A percentile compares a stretch with the other conserved stretches of the same genome.
phyloP scores from a whole-genome alignment of 345 rosid species.

The Eucalyptus grandis region DNA sequence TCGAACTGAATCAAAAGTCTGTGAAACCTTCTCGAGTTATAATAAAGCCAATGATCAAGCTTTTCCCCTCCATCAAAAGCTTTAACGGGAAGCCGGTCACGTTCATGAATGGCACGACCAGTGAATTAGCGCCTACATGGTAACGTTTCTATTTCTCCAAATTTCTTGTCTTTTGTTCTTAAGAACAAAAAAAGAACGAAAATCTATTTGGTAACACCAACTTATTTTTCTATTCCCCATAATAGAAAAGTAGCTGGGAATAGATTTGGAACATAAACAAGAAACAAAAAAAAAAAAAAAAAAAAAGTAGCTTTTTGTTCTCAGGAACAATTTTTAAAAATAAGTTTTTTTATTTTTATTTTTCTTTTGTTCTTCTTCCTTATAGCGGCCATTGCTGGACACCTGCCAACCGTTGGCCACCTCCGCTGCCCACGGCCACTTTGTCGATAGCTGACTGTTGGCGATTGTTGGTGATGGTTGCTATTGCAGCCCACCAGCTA shows the following conservation, averaged over 20 bases:
- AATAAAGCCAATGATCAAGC: neutral
- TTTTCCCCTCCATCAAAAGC: conserved; percentile 11
- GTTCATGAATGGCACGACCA: conserved; percentile 9
- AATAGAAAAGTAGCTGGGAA: no score
- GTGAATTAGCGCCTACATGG: no score
- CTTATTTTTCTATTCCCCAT: no score
- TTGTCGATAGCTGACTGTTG: accelerated
- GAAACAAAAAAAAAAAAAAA: accelerated
- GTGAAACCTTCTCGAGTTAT: neutral
- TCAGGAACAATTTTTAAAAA: accelerated
- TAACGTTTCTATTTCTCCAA: no score
- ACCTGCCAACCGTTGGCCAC: no score
- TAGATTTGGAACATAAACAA: no score
- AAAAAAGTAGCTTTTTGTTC: no score
- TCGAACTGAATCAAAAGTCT: neutral
- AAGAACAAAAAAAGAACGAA: no score
- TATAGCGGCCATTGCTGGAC: accelerated
- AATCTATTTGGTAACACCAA: no score
- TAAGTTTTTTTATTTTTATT: no score
- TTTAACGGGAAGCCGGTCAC: conserved; percentile 4
- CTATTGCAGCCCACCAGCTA: accelerated
- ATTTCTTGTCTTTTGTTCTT: accelerated
- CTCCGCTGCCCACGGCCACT: accelerated
- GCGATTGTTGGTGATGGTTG: accelerated
- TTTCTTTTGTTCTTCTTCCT: no score